Base-by-base conservation (phyloP, 441 rosid genomes). In the Croton setiger region DNA sequence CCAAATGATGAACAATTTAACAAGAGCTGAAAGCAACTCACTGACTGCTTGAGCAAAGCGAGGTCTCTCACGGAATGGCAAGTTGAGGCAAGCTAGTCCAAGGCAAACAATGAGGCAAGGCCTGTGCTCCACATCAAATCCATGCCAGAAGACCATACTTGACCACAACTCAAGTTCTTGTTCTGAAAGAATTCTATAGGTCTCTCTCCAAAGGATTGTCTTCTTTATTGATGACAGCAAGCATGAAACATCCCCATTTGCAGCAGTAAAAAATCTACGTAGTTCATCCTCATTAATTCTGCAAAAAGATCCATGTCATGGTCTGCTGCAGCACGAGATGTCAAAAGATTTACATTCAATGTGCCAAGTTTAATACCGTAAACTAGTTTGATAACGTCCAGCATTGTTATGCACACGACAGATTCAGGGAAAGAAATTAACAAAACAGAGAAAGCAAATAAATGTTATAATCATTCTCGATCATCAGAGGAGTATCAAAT, bases 61-160 rank as follows among this genome's bases (percentile, higher is more conserved):
- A 71, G 97, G 96, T 77, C 97, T 87, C 63, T 88, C 96, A 60
- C 76, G 74, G 68, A 85, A 81, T 58, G 93, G 89, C 76, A 94
- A 78, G 76, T 75, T 80, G 51, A 72, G 64, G 78, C 89, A 91
- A 70, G 96, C 99, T 64, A 80, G 81, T 62, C 99, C 97, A 74
- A 94, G 89, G 41, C 96, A 86, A 48, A 94, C 90, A 57, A 94
- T 79, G 39, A 94, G 92, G 77, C 97, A 94, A 43, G 99, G 97
- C 60, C 90, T 83, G 69, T 85, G 72, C 81, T 79, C 83, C 76
- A 82, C 71, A 78, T 94, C 99, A 81, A 70, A 79, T 66, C 97
- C 97, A 86, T 94, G 99, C 99, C 99, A 94, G 75, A 94, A 94
- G 35, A 90, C 86, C 82, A 94, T 62, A 76, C 80, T 78, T 49